Base-by-base conservation (phyloP, 192 early-diverging fungal genomes). In the Coemansia sp. region DNA sequence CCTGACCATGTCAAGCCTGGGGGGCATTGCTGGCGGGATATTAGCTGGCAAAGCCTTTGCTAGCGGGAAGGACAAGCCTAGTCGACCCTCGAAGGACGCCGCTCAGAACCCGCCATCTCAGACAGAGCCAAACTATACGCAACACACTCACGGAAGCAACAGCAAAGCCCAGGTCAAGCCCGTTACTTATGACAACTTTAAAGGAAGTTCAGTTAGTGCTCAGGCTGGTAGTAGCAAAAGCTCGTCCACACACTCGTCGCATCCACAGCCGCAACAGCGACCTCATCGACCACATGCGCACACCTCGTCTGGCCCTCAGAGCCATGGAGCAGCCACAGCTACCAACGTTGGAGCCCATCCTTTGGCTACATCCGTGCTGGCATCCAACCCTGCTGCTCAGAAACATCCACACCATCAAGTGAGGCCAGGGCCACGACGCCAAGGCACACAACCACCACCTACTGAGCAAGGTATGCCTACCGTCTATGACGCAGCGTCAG, bases 351-450 rank as follows among this genome's bases (percentile, higher is more conserved):
- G 58, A n/a, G 46, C 48, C 29, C 72, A 69, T 36, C 53, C 72
- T 0, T 22, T 65, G 58, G 69, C 72, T 8, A 57, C 63, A 11
- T 75, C 72, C 3, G 67, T 65, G 19, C 63, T 75, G 27, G 62
- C 72, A 11, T 39, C 62, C 4, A 50, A 57, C 19, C 15, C 57
- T 1, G 34, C 58, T 4, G 18, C 21, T 3, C 21, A 56, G 8
- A 24, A 40, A 8, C 38, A 40, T 11, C 3, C 50, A 12, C 38
- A 60, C 21, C 39, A 36, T 29, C 29, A 53, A 46, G 17, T 34
- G 19, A 10, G 21, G 42, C 52, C 66, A 50, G 41, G 41, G 12
- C 36, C 9, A 15, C 40, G 2, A 41, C 46, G 41, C 22, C 37
- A 33, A 33, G 40, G 27, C 11, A 56, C 44, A 44, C 17, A 17